Base-by-base conservation (phyloP, 2,329 filamentous ascomycete genomes). In the Colletotrichum paranaense region DNA sequence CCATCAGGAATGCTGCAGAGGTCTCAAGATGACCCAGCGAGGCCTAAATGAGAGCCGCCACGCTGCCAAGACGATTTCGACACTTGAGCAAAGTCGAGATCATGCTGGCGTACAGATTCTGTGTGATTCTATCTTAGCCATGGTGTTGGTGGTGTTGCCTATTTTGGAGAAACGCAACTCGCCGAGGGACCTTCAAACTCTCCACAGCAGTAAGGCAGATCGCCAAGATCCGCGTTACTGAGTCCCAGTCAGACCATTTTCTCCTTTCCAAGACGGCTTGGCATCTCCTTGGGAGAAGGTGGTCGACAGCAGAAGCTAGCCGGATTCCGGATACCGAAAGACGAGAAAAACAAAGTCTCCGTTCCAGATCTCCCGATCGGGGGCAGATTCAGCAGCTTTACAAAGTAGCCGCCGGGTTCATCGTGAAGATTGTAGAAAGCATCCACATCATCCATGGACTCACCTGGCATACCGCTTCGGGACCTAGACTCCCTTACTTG, bases 141-240 rank as follows among this genome's bases (percentile, higher is more conserved):
- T 11, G n/a, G 55, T 49, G 28, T 16, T 22, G 32, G 32, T 42
- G 42, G 30, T 46, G 42, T 22, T 49, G 19, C 16, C 28, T 9
- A 19, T 19, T 22, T 4, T 42, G 16, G 16, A 19, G 38, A 42
- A 14, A 16, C 5, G 22, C 5, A 55, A 12, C 8, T 52, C n/a
- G 35, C 22, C 30, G 30, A 55, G 35, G 55, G 52, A 65, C 24
- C 16, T 59, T 53, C 24, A 11, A 42, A 24, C 30, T 22, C n/a
- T 28, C 12, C 32, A 35, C 32, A 35, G 32, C 12, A 52, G n/a
- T 19, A 35, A 68, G 49, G 19, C 52, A 60, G 56, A 64, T 68
- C 65, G 58, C 59, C 69, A 69, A 69, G 66, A 60, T 32, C 55
- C 59, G 60, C 70, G 14, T 58, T 26, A 24, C 42, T 46, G 32